Evolutionary conservation across 768 basidiomycete genomes (phyloP), one percentile per base, ranked within the genome.

Genomic region (Lepiota brunneoincarnata): DNA sequence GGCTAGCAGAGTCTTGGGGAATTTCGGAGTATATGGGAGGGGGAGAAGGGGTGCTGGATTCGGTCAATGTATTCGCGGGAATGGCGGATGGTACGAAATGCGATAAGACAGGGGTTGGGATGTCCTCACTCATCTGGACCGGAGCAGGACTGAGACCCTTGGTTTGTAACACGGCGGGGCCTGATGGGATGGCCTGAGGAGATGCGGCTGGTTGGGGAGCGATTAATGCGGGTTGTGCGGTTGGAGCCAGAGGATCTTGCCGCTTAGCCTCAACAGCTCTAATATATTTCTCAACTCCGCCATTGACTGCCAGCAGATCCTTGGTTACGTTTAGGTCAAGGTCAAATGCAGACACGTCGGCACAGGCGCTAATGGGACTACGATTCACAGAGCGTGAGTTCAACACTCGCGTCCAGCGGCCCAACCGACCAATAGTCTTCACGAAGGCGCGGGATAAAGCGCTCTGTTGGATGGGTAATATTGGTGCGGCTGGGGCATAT

Each of bases 351-450:
- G 87, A 85, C 1, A 84, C 78, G 55, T 81, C 82, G 20, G 74
- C 71, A 54, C 71, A 75, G 18, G 70, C 67, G 17, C 61, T 67
- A 9, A 70, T 53, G 18, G 68, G 67, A 26, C 61, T 57, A 39
- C 68, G 68, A 17, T 55, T 58, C 58, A 52, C 65, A 59, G 70
- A 63, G 21, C 73, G 67, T 2, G 78, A 70, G 59, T 88, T 84
- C 48, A 93, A 67, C 24, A 89, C 90, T 5, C 92, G 83, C 62
- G 80, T 89, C 89, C 92, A 89, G 9, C 88, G 75, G 1, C 92
- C 92, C 15, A 95, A 70, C 4, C 88, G 80, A 4, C 92, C 90
- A 24, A 93, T 84, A 2, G 92, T 92, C 69, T 84, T 87, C 49
- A 89, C 85, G 43, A 94, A 80, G 10, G 80, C 89, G 1, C 90